A percentile compares a stretch with the other conserved stretches of the same genome.
phyloP scores from a whole-genome alignment of 129 eudicot genomes.

The Flaveria brownii region DNA sequence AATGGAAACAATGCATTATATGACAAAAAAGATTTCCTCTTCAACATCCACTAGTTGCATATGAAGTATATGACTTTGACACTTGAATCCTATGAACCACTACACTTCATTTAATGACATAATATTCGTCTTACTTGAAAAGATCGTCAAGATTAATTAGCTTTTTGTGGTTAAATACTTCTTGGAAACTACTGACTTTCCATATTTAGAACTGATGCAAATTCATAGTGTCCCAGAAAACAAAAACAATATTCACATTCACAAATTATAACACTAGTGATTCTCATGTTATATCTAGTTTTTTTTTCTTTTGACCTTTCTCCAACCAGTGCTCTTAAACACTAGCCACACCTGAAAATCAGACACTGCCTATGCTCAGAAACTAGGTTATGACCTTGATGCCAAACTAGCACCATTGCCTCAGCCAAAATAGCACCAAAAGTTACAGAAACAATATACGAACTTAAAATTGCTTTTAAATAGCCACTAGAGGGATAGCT shows the following conservation, averaged over 20 bases:
- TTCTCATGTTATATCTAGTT: constrained; percentile 4
- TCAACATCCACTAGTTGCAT: constrained; percentile 18
- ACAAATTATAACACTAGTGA: constrained; percentile 13
- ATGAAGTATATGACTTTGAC: constrained; percentile 6
- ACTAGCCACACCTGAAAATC: constrained; percentile 15
- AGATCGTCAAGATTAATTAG: background rate
- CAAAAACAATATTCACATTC: background rate
- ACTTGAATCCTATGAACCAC: background rate
- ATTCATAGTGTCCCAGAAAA: background rate
- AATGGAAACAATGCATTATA: constrained; percentile 9
- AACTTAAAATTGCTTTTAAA: background rate
- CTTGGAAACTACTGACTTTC: constrained; percentile 14
- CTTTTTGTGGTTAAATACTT: background rate
- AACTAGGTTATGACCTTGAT: constrained; percentile 10
- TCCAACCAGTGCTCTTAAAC: constrained; percentile 1
- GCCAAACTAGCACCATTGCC: constrained; percentile 14
- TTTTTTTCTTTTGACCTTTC: background rate
- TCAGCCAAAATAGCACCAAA: constrained; percentile 15
- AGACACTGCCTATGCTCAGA: background rate
- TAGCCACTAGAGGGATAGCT: constrained; percentile 15
- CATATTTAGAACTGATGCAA: constrained; percentile 18
- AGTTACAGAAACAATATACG: background rate
- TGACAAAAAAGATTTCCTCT: background rate
- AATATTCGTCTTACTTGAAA: constrained; percentile 13
- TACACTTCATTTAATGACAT: constrained; percentile 5